Base-by-base conservation (phyloP, 1,284 basidiomycete species). In the Cryptococcus floricola region DNA sequence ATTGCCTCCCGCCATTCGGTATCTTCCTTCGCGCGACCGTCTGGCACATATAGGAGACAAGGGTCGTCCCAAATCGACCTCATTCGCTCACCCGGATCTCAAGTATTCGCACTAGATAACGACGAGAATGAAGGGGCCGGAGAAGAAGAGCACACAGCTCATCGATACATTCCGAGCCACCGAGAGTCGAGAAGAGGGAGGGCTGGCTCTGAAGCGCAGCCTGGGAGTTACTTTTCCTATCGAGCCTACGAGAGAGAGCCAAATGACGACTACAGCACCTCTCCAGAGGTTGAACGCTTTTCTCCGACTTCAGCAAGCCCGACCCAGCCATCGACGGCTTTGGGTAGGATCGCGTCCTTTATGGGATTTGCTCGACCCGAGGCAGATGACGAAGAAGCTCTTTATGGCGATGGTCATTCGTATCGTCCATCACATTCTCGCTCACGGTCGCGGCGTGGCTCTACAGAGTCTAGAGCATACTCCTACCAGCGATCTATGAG, bases 271-370 rank as follows among this genome's bases (percentile, higher is more conserved):
- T 42, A 56, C 42, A 37, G 42, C 2, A 34, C 44, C 6, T 57
- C 56, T 12, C 54, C 54, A 16, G 52, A 54, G 16, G 34, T 10
- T 7, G 28, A 34, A 19, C 25, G 39, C 28, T 34, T 46, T 12
- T 52, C 48, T 10, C 49, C 54, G 8, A 18, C 42, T 25, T 48
- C 53, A 7, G 25, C 47, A 2, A 66, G 64, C 50, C 66, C 68
- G 8, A 58, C 58, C 1, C 62, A 63, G 10, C 67, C 64, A 1
- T 65, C 62, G 3, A 68, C 71, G 1, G 63, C 73, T 1, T 59
- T 77, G 5, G 68, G 68, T 37, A 66, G 66, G 43, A 67, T 77
- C 43, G 73, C 74, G 12, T 74, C 71, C 16, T 75, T 71, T 44
- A 69, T 76, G 38, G 71, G 74, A 16, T 67, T 73, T 39, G 61